Conservation (phyloP, 2,329 filamentous ascomycete species). For the Hypoxylon sp. region DNA sequence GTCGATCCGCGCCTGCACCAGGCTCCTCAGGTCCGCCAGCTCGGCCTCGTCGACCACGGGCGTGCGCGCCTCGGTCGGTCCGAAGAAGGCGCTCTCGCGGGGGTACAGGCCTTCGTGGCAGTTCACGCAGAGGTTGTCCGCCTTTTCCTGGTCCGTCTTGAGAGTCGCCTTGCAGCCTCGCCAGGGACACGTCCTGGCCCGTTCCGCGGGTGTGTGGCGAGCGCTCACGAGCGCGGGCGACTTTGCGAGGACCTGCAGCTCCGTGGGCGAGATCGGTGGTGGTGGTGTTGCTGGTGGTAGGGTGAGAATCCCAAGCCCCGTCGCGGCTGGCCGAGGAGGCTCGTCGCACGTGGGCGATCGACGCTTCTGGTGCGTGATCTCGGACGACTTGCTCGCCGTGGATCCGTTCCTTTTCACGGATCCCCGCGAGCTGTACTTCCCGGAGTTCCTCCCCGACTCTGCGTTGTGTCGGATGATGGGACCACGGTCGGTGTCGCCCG, state of each 20-base stretch:
- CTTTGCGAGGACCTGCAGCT: neutral
- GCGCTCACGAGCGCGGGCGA: neutral
- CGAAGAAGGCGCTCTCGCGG: conserved; percentile 38
- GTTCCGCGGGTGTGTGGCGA: neutral
- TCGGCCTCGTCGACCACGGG: neutral
- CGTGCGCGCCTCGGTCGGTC: neutral
- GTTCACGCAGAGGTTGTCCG: conserved; percentile 36
- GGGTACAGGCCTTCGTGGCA: conserved; percentile 39
- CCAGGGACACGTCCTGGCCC: conserved; percentile 32
- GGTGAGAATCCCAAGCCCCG: too few relatives aligned
- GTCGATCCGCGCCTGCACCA: conserved; percentile 3
- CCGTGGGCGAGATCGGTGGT: neutral
- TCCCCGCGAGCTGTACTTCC: neutral
- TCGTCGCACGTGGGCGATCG: too few relatives aligned
- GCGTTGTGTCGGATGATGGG: conserved; percentile 12
- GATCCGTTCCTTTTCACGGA: conserved; percentile 1
- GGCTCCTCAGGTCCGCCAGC: conserved; percentile 1
- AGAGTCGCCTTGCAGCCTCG: conserved; percentile 31
- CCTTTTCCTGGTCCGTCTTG: conserved; percentile 14
- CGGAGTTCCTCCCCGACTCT: neutral
- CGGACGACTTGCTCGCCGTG: too few relatives aligned
- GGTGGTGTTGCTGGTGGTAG: too few relatives aligned
- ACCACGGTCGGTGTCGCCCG: conserved; percentile 4
- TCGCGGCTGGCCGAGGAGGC: too few relatives aligned
- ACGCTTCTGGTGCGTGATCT: too few relatives aligned